Evolutionary conservation across 2,329 filamentous ascomycete genomes (phyloP).

Genomic region (Dryadomyces quercivorus): DNA sequence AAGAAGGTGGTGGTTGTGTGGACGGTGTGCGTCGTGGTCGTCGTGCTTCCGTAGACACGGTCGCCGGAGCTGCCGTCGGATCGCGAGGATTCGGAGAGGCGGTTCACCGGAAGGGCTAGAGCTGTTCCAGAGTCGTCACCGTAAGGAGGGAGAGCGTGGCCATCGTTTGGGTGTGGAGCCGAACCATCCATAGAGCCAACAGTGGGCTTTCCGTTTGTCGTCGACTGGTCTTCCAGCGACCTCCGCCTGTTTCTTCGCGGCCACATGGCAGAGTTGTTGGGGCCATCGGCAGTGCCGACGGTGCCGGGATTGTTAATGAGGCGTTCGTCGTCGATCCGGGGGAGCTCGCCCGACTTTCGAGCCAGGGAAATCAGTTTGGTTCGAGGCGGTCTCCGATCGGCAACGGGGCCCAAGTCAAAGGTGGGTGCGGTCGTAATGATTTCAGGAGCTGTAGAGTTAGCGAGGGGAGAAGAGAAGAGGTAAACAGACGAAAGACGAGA

Average conservation of each 20-base stretch:
- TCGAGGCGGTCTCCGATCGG: constrained; percentile 43
- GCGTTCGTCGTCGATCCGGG: constrained; percentile 22
- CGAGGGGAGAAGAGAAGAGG: constrained; percentile 9
- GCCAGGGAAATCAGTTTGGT: constrained; percentile 40
- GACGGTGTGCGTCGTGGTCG: constrained; percentile 50
- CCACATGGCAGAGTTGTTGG: constrained; percentile 8
- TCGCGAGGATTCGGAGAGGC: constrained; percentile 75
- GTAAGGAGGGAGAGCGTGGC: constrained; percentile 32
- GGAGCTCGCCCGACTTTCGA: constrained; percentile 38
- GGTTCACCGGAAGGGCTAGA: constrained; percentile 49
- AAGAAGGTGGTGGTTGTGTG: constrained; percentile 65
- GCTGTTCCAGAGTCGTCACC: constrained; percentile 44
- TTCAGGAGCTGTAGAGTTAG: constrained; percentile 38
- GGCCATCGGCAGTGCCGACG: constrained; percentile 3
- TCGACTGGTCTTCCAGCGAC: constrained; percentile 23
- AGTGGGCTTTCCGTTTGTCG: constrained; percentile 25
- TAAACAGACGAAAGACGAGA: background rate
- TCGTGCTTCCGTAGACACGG: constrained; percentile 42
- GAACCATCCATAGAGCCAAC: constrained; percentile 51
- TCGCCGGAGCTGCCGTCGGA: constrained; percentile 76
- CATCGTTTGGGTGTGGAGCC: constrained; percentile 18
- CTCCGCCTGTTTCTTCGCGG: constrained; percentile 29
- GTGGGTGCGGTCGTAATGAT: constrained; percentile 93
- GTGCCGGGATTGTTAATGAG: too few relatives aligned
- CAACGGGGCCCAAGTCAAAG: constrained; percentile 34